phyloP scores from a whole-genome alignment of 495 filamentous ascomycete species.

The Aspergillus campestris region DNA sequence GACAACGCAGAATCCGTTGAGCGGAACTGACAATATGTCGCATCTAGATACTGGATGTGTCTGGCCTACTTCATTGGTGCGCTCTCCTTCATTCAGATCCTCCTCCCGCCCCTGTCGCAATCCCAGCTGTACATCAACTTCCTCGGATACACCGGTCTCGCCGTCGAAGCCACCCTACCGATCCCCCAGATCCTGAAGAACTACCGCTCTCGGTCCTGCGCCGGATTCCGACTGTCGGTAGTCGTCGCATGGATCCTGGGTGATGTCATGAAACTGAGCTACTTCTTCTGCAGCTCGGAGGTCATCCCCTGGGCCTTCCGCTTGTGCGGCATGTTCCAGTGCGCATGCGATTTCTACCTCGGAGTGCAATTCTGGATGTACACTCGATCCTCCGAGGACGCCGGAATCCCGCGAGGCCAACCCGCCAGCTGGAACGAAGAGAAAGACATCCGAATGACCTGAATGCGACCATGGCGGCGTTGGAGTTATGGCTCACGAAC shows the following conservation, averaged over 20 bases:
- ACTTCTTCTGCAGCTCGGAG: conserved; percentile 70
- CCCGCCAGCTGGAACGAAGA: conserved; percentile 25
- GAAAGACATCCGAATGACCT: conserved; percentile 40
- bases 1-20: not conserved
- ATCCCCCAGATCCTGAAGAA: conserved; percentile 85
- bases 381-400: conserved; percentile 42
- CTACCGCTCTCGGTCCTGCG: conserved; percentile 66
- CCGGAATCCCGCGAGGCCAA: conserved; percentile 16
- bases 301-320: conserved; percentile 82
- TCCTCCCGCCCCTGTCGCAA: conserved; percentile 54
- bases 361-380: conserved; percentile 83
- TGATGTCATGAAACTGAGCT: conserved; percentile 92
- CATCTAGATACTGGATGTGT: conserved; percentile 76
- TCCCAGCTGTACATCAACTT: conserved; percentile 59
- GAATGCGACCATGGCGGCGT: conserved; percentile 7
- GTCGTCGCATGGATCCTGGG: conserved; percentile 82
- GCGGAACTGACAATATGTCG: not conserved
- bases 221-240: conserved; percentile 82
- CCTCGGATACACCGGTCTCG: conserved; percentile 76
- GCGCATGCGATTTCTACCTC: conserved; percentile 70
- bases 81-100: conserved; percentile 60
- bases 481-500: not conserved
- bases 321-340: conserved; percentile 87
- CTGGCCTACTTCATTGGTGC: conserved; percentile 59
- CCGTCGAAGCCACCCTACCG: conserved; percentile 82